Base-by-base conservation (phyloP, 805 yeast genomes). In the Pichia deserticola region DNA sequence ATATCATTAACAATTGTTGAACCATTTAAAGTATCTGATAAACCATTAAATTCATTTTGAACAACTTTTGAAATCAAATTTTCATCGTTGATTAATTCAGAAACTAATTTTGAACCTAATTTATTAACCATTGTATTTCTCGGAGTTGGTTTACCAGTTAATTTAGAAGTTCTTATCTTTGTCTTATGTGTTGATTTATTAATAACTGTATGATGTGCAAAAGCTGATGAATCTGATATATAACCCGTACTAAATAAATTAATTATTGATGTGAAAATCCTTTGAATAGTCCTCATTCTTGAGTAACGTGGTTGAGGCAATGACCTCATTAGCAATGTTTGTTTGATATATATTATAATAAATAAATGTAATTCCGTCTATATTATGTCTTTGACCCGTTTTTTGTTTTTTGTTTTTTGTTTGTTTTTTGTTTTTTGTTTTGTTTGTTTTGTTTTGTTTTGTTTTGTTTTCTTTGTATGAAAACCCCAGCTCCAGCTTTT, bases 291-390 rank as follows among this genome's bases (percentile, higher is more conserved):
- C 40, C 72, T 49, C 28, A 47, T 55, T 40, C 69, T 56, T 13
- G 72, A 68, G 47, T 65, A 62, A 12, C 72, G 53, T 37, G 72
- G 70, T 36, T 67, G 65, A 6, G 72, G 72, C 43, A 67, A 48
- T 39, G 72, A 68, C 40, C 70, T 60, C 72, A 64, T 64, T 6
- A 20, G 20, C 20, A 20, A 20, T 20, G 20, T 20, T 20, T 20
- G 20, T n/a, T n/a, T n/a, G n/a, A n/a, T n/a, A n/a, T n/a, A n/a
- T 20, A 20, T 20, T 20, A 3, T 20, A 20, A 20, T 20, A 20
- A 20, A 20, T 20, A 20, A 2, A 20, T 20, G 20, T 20, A 20
- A 2, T 20, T 20, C 20, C 3, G 20, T 20, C 20, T 20, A 20
- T 20, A 20, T 20, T 20, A 20, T 20, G 20, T 20, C 20, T 20